Base-by-base conservation (phyloP, 2,329 filamentous ascomycete genomes). In the Pseudocercospora fuligena region DNA sequence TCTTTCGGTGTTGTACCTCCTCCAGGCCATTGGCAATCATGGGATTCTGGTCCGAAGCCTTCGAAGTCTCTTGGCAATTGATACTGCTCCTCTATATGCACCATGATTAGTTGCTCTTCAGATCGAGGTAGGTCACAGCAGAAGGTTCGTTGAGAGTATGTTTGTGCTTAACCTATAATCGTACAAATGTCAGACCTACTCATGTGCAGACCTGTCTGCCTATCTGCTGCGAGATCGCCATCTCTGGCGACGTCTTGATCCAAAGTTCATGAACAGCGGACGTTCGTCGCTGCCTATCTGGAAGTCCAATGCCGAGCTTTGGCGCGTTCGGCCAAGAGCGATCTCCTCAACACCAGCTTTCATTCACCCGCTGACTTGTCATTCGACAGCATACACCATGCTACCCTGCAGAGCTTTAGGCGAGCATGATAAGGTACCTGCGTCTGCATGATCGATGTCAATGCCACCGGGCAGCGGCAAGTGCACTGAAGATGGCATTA, bases 31-130 rank as follows among this genome's bases (percentile, higher is more conserved):
- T 78, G 74, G 6, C 75, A 69, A 27, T 76, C 69, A 8, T 68
- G 70, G 11, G 60, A 53, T 9, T 69, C 65, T 11, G 66, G 58
- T n/a, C 74, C 73, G 69, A 72, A 75, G 23, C 74, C 73, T 61
- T 78, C 76, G 60, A 80, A 80, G 67, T 80, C 78, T 49, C 78
- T 74, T 1, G 78, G 77, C n/a, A 79, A 65, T 65, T 79, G 78
- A 46, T 79, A 67, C 33, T 74, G 69, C 49, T 77, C 73, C 66
- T 80, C 76, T 23, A 76, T 70, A 53, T 79, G 75, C 29, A 75
- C 66, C 72, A 74, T 75, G 25, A 40, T 71, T 29, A 23, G 43
- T 36, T 47, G 14, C n/a, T 60, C n/a, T 61, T 36, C n/a, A n/a
- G 14, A 21, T n/a, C 5, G 6, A 11, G 11, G 31, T 8, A 33